A percentile compares a stretch with the other conserved stretches of the same genome.
These are phyloP conservation scores for Trichoderma brevicompactum DNA, from an alignment of 2,329 filamentous ascomycete genomes.

Conservation along the genomic window DNA sequence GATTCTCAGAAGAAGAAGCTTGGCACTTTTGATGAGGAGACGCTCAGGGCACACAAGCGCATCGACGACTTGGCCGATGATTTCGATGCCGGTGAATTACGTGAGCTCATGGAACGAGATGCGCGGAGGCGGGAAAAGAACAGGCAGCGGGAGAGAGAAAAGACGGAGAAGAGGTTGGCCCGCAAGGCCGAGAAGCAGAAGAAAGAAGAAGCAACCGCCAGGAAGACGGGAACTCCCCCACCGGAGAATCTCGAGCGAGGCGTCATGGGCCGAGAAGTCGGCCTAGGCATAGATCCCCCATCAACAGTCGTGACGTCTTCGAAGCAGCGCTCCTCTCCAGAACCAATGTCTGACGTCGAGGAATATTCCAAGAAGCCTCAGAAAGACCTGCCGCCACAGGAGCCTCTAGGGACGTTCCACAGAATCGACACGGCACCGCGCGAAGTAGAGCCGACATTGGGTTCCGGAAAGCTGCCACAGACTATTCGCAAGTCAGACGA, in stretches of 20 bases:
- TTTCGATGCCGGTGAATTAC: constrained; percentile 79
- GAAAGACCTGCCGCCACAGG: constrained; percentile 25
- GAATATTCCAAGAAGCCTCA: constrained; percentile 1
- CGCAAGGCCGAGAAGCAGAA: constrained; percentile 69
- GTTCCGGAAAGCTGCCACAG: background rate
- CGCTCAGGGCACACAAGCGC: constrained; percentile 63
- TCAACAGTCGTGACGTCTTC: constrained; percentile 62
- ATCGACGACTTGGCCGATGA: constrained; percentile 79
- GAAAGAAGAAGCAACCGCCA: constrained; percentile 60
- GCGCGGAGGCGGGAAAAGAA: constrained; percentile 78
- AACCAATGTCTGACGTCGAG: constrained; percentile 36
- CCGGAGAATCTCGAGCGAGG: constrained; percentile 64
- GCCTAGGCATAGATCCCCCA: constrained; percentile 60
- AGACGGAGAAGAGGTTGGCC: constrained; percentile 66
- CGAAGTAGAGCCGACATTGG: constrained; percentile 19
- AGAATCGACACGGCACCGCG: constrained; percentile 36
- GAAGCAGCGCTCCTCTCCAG: constrained; percentile 47
- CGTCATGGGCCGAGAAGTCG: constrained; percentile 62
- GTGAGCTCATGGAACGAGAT: constrained; percentile 90
- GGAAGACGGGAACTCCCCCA: constrained; percentile 54
- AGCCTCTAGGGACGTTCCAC: constrained; percentile 40
- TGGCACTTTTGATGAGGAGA: constrained; percentile 64
- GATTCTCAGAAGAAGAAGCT: constrained; percentile 58
- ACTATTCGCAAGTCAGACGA: constrained; percentile 32
- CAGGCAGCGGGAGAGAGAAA: constrained; percentile 68